Percentiles rank a stretch among this genome's conserved stretches.
Conservation (phyloP, 495 filamentous ascomycete genomes). For the Tuber borchii region DNA sequence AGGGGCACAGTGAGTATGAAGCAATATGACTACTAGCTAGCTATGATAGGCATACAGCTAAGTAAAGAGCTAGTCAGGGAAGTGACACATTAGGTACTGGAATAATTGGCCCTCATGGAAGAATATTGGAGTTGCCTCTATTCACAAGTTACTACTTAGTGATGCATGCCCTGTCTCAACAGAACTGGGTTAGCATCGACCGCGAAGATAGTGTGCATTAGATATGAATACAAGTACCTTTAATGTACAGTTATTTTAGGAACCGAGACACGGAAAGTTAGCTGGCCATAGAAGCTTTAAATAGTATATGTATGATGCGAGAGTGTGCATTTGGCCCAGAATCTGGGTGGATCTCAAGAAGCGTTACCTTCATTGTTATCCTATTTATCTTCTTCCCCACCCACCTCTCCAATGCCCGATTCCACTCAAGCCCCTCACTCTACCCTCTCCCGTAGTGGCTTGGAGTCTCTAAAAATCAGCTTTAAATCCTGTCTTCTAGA, state of each 20-base stretch:
- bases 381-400: background rate
- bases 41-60: no score
- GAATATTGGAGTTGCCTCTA: no score
- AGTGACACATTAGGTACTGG: no score
- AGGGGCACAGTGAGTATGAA: no score
- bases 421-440: background rate
- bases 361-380: slow-evolving; percentile 8
- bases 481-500: slow-evolving; percentile 50
- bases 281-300: background rate
- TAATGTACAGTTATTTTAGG: no score
- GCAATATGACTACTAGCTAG: no score
- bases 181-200: no score
- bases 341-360: slow-evolving; percentile 15
- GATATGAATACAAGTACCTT: background rate
- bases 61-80: no score
- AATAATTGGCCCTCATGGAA: no score
- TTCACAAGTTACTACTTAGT: no score
- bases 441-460: background rate
- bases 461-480: slow-evolving; percentile 11
- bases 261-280: slow-evolving; percentile 32
- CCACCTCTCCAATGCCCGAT: background rate
- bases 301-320: slow-evolving; percentile 9
- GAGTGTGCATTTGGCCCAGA: slow-evolving; percentile 12
- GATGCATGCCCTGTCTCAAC: no score
- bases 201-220: background rate